Evolutionary conservation across 2,329 filamentous ascomycete species (phyloP).

Genomic region (Daldinia eschscholtzii): DNA sequence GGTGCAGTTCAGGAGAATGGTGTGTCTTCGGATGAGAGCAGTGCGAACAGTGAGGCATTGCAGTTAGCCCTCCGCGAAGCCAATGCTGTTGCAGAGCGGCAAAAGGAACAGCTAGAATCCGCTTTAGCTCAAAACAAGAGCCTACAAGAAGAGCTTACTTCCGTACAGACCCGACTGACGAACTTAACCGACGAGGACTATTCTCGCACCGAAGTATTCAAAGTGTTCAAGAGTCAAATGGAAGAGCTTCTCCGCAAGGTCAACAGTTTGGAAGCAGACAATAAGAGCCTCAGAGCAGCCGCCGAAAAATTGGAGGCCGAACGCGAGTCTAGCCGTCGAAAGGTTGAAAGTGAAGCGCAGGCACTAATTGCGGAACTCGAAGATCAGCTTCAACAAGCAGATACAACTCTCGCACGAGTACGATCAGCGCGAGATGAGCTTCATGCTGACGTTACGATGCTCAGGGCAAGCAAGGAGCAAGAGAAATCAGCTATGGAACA

Average conservation of each 20-base stretch:
- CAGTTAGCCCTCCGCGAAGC: slow-evolving; percentile 84
- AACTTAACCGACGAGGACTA: slow-evolving; percentile 92
- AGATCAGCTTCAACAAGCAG: slow-evolving; percentile 81
- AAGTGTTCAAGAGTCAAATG: slow-evolving; percentile 87
- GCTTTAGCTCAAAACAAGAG: slow-evolving; percentile 81
- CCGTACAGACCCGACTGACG: slow-evolving; percentile 75
- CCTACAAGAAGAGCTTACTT: slow-evolving; percentile 82
- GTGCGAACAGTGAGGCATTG: slow-evolving; percentile 72
- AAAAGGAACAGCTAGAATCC: slow-evolving; percentile 88
- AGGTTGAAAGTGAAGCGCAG: slow-evolving; percentile 85
- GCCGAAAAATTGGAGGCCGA: slow-evolving; percentile 88
- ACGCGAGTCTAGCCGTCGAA: slow-evolving; percentile 81
- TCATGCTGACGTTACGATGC: slow-evolving; percentile 81
- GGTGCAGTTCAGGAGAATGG: slow-evolving; percentile 65
- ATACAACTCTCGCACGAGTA: slow-evolving; percentile 88
- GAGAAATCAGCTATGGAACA: slow-evolving; percentile 77
- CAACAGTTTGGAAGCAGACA: slow-evolving; percentile 91
- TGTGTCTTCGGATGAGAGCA: slow-evolving; percentile 65
- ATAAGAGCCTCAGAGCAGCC: slow-evolving; percentile 86
- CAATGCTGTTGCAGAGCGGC: slow-evolving; percentile 79
- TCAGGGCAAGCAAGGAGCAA: slow-evolving; percentile 83
- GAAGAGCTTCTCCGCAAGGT: slow-evolving; percentile 93
- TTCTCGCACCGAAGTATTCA: slow-evolving; percentile 91
- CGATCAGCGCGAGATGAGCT: slow-evolving; percentile 87
- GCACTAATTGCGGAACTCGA: slow-evolving; percentile 81